Evolutionary conservation across 164 flowering plant genomes (phyloP).

Genomic region (Malania oleifera): DNA sequence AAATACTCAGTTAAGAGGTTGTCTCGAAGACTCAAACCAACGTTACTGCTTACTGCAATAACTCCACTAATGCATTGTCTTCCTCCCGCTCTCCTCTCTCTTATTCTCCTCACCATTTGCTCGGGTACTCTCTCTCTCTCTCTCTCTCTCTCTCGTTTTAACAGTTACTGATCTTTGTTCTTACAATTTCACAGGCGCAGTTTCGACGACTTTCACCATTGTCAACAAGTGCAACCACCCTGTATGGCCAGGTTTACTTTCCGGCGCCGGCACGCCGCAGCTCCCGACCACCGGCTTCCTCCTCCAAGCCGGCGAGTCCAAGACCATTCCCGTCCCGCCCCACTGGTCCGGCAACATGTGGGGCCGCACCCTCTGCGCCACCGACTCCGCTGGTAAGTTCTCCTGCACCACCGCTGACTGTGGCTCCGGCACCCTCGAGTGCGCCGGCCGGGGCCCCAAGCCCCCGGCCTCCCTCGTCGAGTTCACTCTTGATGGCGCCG

Average conservation of each 20-base stretch:
- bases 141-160: no score
- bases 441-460: conserved; percentile 59
- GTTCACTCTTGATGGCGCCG: conserved; percentile 69
- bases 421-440: conserved; percentile 67
- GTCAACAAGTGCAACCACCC: conserved; percentile 62
- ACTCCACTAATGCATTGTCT: no score
- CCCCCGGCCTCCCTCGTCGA: conserved; percentile 92
- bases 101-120: no score
- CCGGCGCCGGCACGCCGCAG: conserved; percentile 59
- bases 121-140: no score
- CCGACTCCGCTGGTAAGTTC: conserved; percentile 56
- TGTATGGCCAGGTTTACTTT: conserved; percentile 83
- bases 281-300: conserved; percentile 70
- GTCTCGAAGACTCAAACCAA: no score
- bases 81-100: no score
- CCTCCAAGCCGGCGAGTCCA: conserved; percentile 47
- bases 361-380: conserved; percentile 73
- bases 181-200: no score
- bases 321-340: conserved; percentile 43
- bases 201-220: conserved; percentile 54
- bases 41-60: no score
- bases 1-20: no score
- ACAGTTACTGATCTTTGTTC: no score
- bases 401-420: conserved; percentile 87
- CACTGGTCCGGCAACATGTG: conserved; percentile 88